Base-by-base conservation (phyloP, 495 filamentous ascomycete species). In the Halenospora varia region DNA sequence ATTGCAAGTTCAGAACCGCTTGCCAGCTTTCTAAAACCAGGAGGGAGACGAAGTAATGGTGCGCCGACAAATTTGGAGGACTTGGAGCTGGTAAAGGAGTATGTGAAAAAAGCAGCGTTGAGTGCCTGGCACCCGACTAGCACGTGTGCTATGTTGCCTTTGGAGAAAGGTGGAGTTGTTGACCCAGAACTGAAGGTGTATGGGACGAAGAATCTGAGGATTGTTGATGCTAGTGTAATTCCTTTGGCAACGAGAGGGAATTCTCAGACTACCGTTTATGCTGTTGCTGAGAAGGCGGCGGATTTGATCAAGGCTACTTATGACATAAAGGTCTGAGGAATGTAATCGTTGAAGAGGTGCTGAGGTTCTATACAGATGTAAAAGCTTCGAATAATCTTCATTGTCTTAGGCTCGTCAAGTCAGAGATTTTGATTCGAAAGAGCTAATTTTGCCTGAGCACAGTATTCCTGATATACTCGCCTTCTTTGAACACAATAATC, bases 241-340 rank as follows among this genome's bases (percentile, higher is more conserved):
- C 78, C 79, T 0, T 44, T 81, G 22, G 68, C 73, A 56, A 69
- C 76, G 15, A 58, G 61, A n/a, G 79, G 74, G 0, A 80, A 81
- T 65, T 77, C 81, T 26, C 68, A 73, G 62, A 70, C 73, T 2
- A 67, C 66, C 1, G 77, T 82, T 15, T 83, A 81, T 66, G 77
- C 79, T 0, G 69, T 82, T n/a, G 80, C 76, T 0, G 79, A 84
- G 66, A 64, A 72, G 57, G 77, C 75, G n/a, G 75, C 76, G 2
- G 78, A 81, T 69, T 51, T 81, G 13, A 78, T 83, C 59, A 81
- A 79, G 68, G 70, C n/a, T 35, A 35, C 29, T 35, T 13, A 35
- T 35, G 29, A 13, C 29, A 35, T 35, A 35, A 35, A 35, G 29
- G 29, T 35, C 29, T 35, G n/a, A n/a, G n/a, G n/a, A n/a, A n/a